These are phyloP conservation scores for Rubus parviflorus DNA, from an alignment of 306 rosid species.

Conservation along the genomic window DNA sequence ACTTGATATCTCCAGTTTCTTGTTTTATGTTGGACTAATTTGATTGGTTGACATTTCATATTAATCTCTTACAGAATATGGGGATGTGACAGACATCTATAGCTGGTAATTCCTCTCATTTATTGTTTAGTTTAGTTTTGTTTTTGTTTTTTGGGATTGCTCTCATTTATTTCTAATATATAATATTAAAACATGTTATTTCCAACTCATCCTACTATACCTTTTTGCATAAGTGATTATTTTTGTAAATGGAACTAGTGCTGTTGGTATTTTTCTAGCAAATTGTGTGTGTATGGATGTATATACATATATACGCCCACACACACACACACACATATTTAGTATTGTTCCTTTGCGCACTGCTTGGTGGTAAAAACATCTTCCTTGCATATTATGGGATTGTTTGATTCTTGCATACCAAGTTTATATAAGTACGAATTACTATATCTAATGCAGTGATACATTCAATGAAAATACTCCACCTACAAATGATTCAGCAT, in stretches of 20 bases:
- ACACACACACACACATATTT: background rate
- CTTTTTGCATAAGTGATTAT: background rate
- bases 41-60: conserved; percentile 24
- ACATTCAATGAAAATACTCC: conserved; percentile 95
- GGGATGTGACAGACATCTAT: conserved; percentile 90
- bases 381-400: conserved; percentile 5
- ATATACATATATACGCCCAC: no score
- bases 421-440: conserved; percentile 21
- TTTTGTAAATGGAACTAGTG: background rate
- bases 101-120: conserved; percentile 63
- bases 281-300: no score
- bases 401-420: conserved; percentile 17
- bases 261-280: background rate
- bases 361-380: background rate
- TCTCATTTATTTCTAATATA: background rate
- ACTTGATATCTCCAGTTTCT: conserved; percentile 1
- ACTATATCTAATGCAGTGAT: conserved; percentile 59
- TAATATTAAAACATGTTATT: background rate
- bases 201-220: conserved; percentile 5
- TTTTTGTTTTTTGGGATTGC: no score
- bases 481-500: conserved; percentile 70
- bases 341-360: background rate
- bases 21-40: conserved; percentile 9
- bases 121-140: background rate
- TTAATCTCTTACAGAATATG: conserved; percentile 64